Base-by-base conservation (phyloP, 805 yeast genomes). In the Ogataea methylovora region DNA sequence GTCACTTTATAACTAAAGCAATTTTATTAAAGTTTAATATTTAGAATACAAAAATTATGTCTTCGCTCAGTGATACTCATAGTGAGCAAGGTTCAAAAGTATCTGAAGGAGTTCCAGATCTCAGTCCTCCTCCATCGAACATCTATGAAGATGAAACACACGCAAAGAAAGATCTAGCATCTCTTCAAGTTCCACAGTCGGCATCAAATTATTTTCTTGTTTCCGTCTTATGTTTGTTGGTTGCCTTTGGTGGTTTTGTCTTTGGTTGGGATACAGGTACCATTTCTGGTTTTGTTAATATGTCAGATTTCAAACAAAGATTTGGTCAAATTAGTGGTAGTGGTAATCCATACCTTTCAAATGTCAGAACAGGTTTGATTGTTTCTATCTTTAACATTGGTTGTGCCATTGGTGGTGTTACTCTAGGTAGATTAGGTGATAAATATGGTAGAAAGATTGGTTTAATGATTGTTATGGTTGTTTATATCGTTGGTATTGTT, bases 221-320 rank as follows among this genome's bases (percentile, higher is more conserved):
- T 11, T 56, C 54, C 11, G 8, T 49, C 33, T 60, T 56, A 20
- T 76, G 85, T 56, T 46, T 66, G n/a, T 47, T 73, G 35, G 73
- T 80, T 43, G 83, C 85, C 22, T 80, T 80, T 42, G 86, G 85
- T 61, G 88, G 87, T 30, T 80, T 75, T 52, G 79, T 79, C 29
- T 80, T 77, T 49, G 87, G 87, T 40, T 79, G 79, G 70, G 87
- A 79, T 63, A 80, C 84, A 33, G 87, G 86, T 63, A 78, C 86
- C 43, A 73, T 79, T 56, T 76, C 83, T 27, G 85, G 85, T 44
- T 75, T 79, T 48, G 75, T 78, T 32, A 73, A 73, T 52, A 73
- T 79, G 77, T 46, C 63, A n/a, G 75, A 76, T 41, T 79, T 71
- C 56, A 51, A 59, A 34, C 37, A 43, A 14, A 61, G 78, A 46